phyloP scores from a whole-genome alignment of 2,329 filamentous ascomycete genomes.

The Ceratocystis variospora region DNA sequence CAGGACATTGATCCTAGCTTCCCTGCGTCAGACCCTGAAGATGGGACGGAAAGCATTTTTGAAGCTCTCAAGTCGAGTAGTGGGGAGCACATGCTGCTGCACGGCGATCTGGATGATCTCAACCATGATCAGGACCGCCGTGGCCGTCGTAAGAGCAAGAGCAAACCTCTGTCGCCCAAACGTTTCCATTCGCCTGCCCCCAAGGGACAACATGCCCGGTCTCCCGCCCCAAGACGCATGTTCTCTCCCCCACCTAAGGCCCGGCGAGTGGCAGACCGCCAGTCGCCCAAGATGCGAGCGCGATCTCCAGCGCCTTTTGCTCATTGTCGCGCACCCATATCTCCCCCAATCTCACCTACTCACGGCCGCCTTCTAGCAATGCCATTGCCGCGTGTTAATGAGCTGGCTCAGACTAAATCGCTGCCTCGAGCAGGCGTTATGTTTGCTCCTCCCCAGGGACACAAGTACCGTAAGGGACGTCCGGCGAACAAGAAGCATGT shows the following conservation, averaged over 20 bases:
- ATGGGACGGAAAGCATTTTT: constrained; percentile 58
- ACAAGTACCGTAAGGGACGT: constrained; percentile 33
- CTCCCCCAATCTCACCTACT: constrained; percentile 55
- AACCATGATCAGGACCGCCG: constrained; percentile 40
- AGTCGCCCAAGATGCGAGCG: constrained; percentile 27
- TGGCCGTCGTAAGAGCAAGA: constrained; percentile 35
- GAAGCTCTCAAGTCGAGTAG: constrained; percentile 29
- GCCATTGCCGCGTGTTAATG: constrained; percentile 2
- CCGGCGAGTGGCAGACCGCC: constrained; percentile 5
- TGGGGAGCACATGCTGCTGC: constrained; percentile 30
- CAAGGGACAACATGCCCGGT: constrained; percentile 28
- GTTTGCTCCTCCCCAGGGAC: constrained; percentile 33
- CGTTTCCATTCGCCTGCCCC: constrained; percentile 34
- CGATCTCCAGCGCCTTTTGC: constrained; percentile 40
- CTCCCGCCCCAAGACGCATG: constrained; percentile 29
- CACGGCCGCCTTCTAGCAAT: constrained; percentile 32
- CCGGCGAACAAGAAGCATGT: constrained; percentile 46
- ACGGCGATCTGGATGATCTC: constrained; percentile 56
- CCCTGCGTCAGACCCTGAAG: constrained; percentile 82
- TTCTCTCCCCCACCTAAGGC: constrained; percentile 29
- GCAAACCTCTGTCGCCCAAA: constrained; percentile 32
- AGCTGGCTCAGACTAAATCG: constrained; percentile 51
- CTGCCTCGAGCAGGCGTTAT: constrained; percentile 65
- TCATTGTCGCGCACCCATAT: constrained; percentile 51
- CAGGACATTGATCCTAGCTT: constrained; percentile 98